phyloP scores from a whole-genome alignment of 768 basidiomycete species.

The Panellus pusillus region DNA sequence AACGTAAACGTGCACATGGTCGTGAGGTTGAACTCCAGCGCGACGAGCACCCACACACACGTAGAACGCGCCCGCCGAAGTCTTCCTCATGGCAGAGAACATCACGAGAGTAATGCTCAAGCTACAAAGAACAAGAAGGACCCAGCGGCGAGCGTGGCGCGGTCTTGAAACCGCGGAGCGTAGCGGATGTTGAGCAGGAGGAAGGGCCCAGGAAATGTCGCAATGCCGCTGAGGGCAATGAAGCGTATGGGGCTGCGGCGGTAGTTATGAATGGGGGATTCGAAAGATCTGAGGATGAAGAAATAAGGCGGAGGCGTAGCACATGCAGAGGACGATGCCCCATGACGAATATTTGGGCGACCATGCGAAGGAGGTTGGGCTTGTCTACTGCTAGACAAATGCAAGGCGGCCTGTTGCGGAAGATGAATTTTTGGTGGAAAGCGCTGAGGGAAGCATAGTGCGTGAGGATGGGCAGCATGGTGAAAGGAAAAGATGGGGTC shows the following conservation, averaged over 20 bases:
- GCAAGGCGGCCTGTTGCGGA: too few species aligned
- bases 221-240: slow-evolving; percentile 63
- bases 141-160: slow-evolving; percentile 53
- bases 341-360: slow-evolving; percentile 39
- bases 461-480: too few species aligned
- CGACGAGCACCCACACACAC: slow-evolving; percentile 39
- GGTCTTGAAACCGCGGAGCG: slow-evolving; percentile 59
- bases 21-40: slow-evolving; percentile 54
- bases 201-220: slow-evolving; percentile 66
- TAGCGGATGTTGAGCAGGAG: slow-evolving; percentile 58
- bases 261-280: slow-evolving; percentile 67
- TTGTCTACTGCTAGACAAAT: too few species aligned
- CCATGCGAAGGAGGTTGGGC: background rate
- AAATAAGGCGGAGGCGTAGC: slow-evolving; percentile 70
- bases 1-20: slow-evolving; percentile 51
- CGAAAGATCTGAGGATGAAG: slow-evolving; percentile 70
- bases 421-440: too few species aligned
- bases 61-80: slow-evolving; percentile 36
- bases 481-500: too few species aligned
- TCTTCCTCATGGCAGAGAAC: slow-evolving; percentile 24
- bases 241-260: slow-evolving; percentile 50
- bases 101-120: too few species aligned
- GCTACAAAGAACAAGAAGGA: too few species aligned
- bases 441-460: too few species aligned
- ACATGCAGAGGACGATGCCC: slow-evolving; percentile 62